Percentiles rank a stretch among this genome's conserved stretches.
Conservation (phyloP, 2,329 filamentous ascomycete genomes). For the Calonectria ilicicola region DNA sequence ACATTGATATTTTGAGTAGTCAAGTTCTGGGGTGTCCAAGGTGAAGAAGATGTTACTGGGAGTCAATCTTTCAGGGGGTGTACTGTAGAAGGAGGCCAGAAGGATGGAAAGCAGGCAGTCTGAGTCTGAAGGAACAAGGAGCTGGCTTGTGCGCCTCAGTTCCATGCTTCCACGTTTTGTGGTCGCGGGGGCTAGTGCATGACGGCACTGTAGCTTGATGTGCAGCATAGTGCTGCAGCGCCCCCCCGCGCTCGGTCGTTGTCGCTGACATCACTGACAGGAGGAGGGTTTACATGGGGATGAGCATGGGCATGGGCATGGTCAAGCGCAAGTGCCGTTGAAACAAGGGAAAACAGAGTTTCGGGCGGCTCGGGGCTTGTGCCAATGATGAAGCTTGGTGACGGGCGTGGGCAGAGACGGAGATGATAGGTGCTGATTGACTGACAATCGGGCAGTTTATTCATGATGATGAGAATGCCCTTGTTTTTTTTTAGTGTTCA, state of each 20-base stretch:
- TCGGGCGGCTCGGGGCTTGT: not conserved
- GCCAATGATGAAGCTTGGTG: not conserved
- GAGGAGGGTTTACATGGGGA: not conserved
- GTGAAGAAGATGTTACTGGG: too few relatives aligned
- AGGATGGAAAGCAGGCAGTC: not conserved
- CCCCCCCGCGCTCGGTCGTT: not conserved
- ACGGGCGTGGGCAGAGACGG: not conserved
- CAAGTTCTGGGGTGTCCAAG: too few relatives aligned
- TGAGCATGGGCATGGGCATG: not conserved
- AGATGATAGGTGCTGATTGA: not conserved
- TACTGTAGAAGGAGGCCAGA: not conserved
- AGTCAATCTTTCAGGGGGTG: too few relatives aligned
- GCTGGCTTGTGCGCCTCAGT: not conserved
- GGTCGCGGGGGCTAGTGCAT: not conserved
- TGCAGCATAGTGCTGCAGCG: not conserved
- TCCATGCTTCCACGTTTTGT: not conserved
- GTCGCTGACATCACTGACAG: too few relatives aligned
- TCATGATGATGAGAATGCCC: not conserved
- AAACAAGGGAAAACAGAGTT: not conserved
- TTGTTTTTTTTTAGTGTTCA: too few relatives aligned
- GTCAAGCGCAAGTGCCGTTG: not conserved
- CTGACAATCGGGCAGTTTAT: not conserved
- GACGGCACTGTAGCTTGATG: not conserved
- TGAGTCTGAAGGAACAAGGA: not conserved
- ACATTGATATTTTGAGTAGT: too few relatives aligned